phyloP scores from a whole-genome alignment of 495 filamentous ascomycete species.

The Neurospora tetrasperma region DNA sequence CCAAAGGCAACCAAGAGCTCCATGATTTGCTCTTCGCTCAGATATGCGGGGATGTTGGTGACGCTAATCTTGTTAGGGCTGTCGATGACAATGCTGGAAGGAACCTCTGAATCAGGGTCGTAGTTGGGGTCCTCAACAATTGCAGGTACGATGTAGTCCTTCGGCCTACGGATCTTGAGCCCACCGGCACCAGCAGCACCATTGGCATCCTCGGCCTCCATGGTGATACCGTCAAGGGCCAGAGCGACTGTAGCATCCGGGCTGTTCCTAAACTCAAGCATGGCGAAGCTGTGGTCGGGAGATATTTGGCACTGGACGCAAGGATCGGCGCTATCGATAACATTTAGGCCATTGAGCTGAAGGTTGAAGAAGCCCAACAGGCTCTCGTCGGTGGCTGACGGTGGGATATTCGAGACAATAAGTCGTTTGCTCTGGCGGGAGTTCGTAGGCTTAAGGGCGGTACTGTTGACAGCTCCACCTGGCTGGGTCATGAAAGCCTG shows the following conservation, averaged over 20 bases:
- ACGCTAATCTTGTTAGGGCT: constrained; percentile 92
- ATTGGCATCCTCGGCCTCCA: constrained; percentile 59
- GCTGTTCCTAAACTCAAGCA: constrained; percentile 82
- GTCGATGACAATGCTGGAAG: constrained; percentile 76
- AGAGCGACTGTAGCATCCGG: constrained; percentile 84
- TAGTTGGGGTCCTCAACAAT: constrained; percentile 63
- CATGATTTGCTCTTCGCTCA: constrained; percentile 81
- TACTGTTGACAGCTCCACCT: constrained; percentile 54
- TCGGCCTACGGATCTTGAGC: constrained; percentile 78
- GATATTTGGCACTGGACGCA: constrained; percentile 78
- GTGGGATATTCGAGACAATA: constrained; percentile 72
- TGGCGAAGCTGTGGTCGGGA: constrained; percentile 65
- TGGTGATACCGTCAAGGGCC: constrained; percentile 79
- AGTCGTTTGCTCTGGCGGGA: constrained; percentile 88
- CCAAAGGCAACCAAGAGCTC: constrained; percentile 87
- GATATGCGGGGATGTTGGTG: constrained; percentile 74
- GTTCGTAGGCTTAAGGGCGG: constrained; percentile 81
- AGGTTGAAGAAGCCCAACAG: constrained; percentile 87
- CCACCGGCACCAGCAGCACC: constrained; percentile 48
- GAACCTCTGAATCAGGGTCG: constrained; percentile 54
- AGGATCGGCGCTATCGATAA: constrained; percentile 72
- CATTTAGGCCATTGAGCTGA: constrained; percentile 88
- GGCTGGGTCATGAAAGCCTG: constrained; percentile 94
- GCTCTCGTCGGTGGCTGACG: constrained; percentile 54
- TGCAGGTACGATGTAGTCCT: constrained; percentile 93